Conservation (phyloP, 2,329 filamentous ascomycete species). For the Aureobasidium zeae region DNA sequence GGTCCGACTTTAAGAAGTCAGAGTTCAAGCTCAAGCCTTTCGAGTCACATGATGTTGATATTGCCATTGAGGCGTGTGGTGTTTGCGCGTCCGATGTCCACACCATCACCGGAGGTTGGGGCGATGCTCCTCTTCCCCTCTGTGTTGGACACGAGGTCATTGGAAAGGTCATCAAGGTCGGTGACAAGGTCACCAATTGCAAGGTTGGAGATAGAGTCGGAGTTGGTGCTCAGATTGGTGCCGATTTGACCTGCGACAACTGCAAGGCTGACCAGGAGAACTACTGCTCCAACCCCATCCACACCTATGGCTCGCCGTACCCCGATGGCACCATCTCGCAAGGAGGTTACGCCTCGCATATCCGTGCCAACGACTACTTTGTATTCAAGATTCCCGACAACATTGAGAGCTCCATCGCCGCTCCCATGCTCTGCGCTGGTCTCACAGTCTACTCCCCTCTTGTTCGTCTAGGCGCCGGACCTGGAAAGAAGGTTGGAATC, state of each 20-base stretch:
- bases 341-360: slow-evolving; percentile 58
- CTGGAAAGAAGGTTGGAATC: slow-evolving; percentile 70
- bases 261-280: slow-evolving; percentile 46
- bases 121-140: slow-evolving; percentile 51
- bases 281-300: slow-evolving; percentile 42
- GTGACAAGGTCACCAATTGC: slow-evolving; percentile 41
- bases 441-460: slow-evolving; percentile 72
- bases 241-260: slow-evolving; percentile 41
- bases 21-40: slow-evolving; percentile 78
- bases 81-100: slow-evolving; percentile 43
- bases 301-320: slow-evolving; percentile 43
- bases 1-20: slow-evolving; percentile 19
- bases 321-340: slow-evolving; percentile 53
- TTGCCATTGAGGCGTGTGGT: slow-evolving; percentile 76
- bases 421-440: slow-evolving; percentile 66
- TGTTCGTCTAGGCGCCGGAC: slow-evolving; percentile 63
- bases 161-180: slow-evolving; percentile 42
- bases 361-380: slow-evolving; percentile 69
- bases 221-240: slow-evolving; percentile 42
- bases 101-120: slow-evolving; percentile 52
- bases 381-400: slow-evolving; percentile 67
- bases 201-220: slow-evolving; percentile 38
- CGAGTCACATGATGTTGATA: slow-evolving; percentile 76
- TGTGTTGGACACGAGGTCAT: slow-evolving; percentile 57
- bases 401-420: slow-evolving; percentile 51